Evolutionary conservation across 306 rosid genomes (phyloP).

Genomic region (Vigna reflexopilosa): DNA sequence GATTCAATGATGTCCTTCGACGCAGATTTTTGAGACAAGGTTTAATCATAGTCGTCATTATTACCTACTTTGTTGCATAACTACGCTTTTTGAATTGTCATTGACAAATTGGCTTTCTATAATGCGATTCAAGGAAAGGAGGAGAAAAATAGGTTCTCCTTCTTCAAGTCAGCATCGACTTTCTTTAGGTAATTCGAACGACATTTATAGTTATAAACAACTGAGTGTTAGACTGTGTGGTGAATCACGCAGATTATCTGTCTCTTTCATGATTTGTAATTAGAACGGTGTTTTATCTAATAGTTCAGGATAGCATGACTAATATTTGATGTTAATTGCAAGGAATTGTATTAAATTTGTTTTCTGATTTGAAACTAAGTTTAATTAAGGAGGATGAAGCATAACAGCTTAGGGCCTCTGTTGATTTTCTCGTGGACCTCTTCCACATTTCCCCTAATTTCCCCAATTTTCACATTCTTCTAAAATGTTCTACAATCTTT

Average conservation of each 20-base stretch:
- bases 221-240: background rate
- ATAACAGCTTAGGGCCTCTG: conserved; percentile 80
- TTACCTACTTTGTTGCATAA: background rate
- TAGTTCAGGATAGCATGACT: background rate
- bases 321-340: background rate
- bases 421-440: conserved; percentile 89
- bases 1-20: conserved; percentile 85
- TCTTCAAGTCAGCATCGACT: conserved; percentile 55
- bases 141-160: conserved; percentile 54
- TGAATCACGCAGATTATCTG: background rate
- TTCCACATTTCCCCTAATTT: no score
- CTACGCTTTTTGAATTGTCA: background rate
- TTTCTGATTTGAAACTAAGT: conserved; percentile 35
- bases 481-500: no score
- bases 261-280: conserved; percentile 9
- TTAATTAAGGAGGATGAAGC: conserved; percentile 64
- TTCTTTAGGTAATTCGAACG: conserved; percentile 52
- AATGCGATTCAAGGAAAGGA: conserved; percentile 79
- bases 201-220: background rate
- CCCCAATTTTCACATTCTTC: no score
- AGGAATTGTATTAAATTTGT: conserved; percentile 11
- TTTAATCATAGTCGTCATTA: conserved; percentile 26
- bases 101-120: conserved; percentile 37
- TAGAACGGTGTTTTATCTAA: conserved; percentile 12
- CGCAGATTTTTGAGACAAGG: conserved; percentile 95